phyloP scores from a whole-genome alignment of 768 basidiomycete genomes.

The Amylocystis lapponica region DNA sequence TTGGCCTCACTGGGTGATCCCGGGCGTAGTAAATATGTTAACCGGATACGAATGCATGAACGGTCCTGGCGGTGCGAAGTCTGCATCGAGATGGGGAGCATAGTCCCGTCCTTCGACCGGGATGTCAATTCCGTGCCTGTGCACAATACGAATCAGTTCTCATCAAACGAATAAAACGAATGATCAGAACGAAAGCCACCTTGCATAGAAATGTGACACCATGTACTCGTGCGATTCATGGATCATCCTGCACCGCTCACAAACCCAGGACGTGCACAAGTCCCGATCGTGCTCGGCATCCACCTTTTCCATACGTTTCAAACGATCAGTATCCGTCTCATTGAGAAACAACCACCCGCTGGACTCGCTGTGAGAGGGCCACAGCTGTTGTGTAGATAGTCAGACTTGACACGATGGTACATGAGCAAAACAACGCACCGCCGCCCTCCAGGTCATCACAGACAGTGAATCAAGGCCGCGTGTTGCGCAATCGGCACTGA shows the following conservation, averaged over 20 bases:
- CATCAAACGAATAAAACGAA: background rate
- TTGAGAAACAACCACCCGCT: background rate
- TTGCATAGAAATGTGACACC: background rate
- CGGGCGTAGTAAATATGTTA: background rate
- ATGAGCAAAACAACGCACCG: background rate
- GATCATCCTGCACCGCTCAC: background rate
- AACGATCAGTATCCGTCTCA: background rate
- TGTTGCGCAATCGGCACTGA: background rate
- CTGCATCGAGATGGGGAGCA: background rate
- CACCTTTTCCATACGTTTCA: background rate
- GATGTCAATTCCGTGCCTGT: background rate
- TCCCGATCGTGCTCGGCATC: background rate
- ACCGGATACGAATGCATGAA: background rate
- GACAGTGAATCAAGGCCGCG: background rate
- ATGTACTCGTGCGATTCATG: background rate
- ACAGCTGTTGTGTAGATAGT: too few relatives aligned
- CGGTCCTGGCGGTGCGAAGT: background rate
- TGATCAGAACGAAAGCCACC: background rate
- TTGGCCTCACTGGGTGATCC: too few relatives aligned
- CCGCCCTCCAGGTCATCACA: constrained; percentile 1
- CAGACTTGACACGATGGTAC: background rate
- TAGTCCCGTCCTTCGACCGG: background rate
- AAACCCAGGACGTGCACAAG: background rate
- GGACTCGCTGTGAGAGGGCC: background rate
- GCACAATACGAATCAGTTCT: background rate